Percentiles rank a stretch among this genome's conserved stretches.
These are phyloP conservation scores for Penicillium flavigenum DNA, from an alignment of 495 filamentous ascomycete species.

Conservation along the genomic window DNA sequence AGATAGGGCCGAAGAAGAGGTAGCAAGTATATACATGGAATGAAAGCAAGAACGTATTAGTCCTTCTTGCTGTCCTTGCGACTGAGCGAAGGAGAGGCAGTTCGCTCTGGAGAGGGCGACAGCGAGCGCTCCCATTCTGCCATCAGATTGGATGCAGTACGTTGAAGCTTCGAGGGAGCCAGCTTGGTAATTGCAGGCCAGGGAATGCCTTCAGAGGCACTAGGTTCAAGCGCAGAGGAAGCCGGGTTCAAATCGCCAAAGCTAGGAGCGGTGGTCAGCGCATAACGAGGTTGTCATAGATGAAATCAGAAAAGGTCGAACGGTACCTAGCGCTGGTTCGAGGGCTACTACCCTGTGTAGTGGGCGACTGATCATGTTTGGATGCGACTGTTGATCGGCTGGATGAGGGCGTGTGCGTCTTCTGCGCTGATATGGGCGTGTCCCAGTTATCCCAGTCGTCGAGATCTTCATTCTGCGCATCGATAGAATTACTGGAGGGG, in stretches of 20 bases:
- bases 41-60: conserved; percentile 21
- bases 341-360: conserved; percentile 48
- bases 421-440: conserved; percentile 45
- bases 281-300: conserved; percentile 35
- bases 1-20: conserved; percentile 24
- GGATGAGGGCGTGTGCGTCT: conserved; percentile 48
- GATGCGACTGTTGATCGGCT: conserved; percentile 48
- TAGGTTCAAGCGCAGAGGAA: conserved; percentile 35
- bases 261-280: conserved; percentile 35
- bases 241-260: conserved; percentile 45
- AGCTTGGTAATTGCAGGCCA: conserved; percentile 66
- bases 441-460: conserved; percentile 76
- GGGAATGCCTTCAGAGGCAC: conserved; percentile 58
- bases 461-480: conserved; percentile 50
- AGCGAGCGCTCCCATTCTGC: conserved; percentile 70
- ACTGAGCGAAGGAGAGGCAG: conserved; percentile 22
- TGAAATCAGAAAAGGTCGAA: conserved; percentile 36
- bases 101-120: conserved; percentile 36
- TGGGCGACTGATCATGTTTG: conserved; percentile 47
- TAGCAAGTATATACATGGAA: conserved; percentile 23
- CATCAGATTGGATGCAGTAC: conserved; percentile 71
- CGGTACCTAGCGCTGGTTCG: conserved; percentile 56
- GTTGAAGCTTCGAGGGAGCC: conserved; percentile 64
- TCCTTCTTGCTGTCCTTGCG: conserved; percentile 42
- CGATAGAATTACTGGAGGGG: conserved; percentile 27